Conservation (phyloP, 768 basidiomycete genomes). For the Boletellus ananas region DNA sequence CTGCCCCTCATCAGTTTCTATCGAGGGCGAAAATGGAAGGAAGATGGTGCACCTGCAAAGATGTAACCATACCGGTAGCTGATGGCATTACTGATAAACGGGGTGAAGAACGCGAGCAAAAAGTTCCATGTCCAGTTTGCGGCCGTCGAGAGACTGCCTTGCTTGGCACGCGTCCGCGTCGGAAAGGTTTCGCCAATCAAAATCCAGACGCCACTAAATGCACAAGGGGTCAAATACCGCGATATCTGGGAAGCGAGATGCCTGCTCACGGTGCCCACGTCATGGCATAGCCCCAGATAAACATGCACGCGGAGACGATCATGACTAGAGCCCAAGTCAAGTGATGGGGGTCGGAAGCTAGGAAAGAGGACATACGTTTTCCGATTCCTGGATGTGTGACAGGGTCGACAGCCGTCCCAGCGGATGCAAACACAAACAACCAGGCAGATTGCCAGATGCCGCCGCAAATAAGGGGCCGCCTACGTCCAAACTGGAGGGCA, state of each 20-base stretch:
- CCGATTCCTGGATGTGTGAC: slow-evolving; percentile 45
- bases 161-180: slow-evolving; percentile 66
- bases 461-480: slow-evolving; percentile 60
- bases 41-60: slow-evolving; percentile 48
- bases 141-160: slow-evolving; percentile 62
- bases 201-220: slow-evolving; percentile 62
- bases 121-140: slow-evolving; percentile 72
- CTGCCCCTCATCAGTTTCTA: slow-evolving; percentile 15
- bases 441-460: slow-evolving; percentile 68
- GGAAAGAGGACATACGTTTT: slow-evolving; percentile 36
- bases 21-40: not conserved
- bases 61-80: slow-evolving; percentile 64
- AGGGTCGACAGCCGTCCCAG: slow-evolving; percentile 62
- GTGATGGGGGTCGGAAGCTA: not conserved
- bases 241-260: not conserved
- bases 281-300: slow-evolving; percentile 67
- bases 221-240: not conserved
- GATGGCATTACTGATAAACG: slow-evolving; percentile 59
- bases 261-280: slow-evolving; percentile 58
- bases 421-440: slow-evolving; percentile 72
- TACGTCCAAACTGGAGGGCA: slow-evolving; percentile 53
- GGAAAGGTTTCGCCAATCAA: slow-evolving; percentile 76
- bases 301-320: slow-evolving; percentile 66
- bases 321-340: slow-evolving; percentile 37
- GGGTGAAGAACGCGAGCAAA: slow-evolving; percentile 75